Conservation (phyloP, 306 rosid genomes). For the Acacia acuminata region DNA sequence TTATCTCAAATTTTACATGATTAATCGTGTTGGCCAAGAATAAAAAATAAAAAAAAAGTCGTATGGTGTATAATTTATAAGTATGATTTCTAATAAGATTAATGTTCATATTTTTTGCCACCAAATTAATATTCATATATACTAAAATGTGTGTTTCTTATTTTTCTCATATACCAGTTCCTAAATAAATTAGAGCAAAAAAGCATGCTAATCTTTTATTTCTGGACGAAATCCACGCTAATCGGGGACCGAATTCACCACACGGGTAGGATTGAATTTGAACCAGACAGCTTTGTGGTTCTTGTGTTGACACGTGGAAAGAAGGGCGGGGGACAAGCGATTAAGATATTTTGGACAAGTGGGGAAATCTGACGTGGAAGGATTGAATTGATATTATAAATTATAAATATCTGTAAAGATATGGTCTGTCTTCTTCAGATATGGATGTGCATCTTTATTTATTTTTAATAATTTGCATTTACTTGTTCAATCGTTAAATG, state of each 20-base stretch:
- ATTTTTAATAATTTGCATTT: background rate
- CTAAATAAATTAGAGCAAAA: background rate
- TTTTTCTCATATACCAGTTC: no score
- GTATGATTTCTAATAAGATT: no score
- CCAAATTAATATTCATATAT: no score
- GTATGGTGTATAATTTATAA: no score
- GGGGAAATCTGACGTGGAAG: conserved; percentile 22
- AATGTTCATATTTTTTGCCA: no score
- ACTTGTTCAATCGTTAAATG: background rate
- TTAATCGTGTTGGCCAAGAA: background rate
- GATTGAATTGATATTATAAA: conserved; percentile 5
- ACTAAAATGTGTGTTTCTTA: no score
- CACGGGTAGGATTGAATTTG: background rate
- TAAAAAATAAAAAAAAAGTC: no score
- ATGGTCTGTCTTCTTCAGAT: background rate
- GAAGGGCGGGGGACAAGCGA: background rate
- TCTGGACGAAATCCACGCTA: background rate
- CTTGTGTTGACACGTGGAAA: conserved; percentile 11
- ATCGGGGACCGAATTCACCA: background rate
- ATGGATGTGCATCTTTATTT: background rate
- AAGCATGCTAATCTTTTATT: background rate
- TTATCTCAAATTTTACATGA: background rate
- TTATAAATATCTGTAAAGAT: background rate
- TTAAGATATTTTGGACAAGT: background rate
- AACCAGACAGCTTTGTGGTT: background rate